Evolutionary conservation across 495 filamentous ascomycete species (phyloP).

Genomic region (Paragyromitra xinjiangensis): DNA sequence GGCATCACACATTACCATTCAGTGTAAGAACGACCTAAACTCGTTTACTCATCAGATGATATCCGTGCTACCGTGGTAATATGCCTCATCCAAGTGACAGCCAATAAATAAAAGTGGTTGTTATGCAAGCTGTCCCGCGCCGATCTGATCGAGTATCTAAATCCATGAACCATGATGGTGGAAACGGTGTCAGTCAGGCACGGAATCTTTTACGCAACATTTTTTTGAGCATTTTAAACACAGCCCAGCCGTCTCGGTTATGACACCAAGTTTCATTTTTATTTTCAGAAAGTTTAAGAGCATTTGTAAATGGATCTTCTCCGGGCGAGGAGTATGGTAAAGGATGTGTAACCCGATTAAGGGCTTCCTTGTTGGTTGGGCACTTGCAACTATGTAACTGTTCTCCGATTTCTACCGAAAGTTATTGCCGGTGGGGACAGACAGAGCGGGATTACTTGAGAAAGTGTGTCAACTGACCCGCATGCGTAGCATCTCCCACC

Average conservation of each 20-base stretch:
- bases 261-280: neutral
- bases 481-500: neutral
- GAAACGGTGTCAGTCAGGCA: neutral
- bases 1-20: neutral
- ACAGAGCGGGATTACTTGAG: slow-evolving; percentile 9
- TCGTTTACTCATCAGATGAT: neutral
- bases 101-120: neutral
- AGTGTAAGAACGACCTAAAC: neutral
- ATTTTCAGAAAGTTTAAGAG: neutral
- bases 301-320: neutral
- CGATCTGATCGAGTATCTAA: slow-evolving; percentile 7
- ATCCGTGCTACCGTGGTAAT: neutral
- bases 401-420: slow-evolving; percentile 9
- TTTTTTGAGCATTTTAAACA: slow-evolving; percentile 14
- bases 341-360: neutral
- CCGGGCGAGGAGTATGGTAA: neutral
- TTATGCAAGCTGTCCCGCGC: neutral
- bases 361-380: neutral
- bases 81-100: slow-evolving; percentile 1
- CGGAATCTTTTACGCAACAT: slow-evolving; percentile 35
- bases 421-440: neutral
- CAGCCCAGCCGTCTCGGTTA: neutral
- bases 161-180: slow-evolving; percentile 33
- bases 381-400: neutral
- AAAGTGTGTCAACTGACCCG: slow-evolving; percentile 1